Conservation (phyloP, 2,329 filamentous ascomycete species). For the Sporothrix globosa region DNA sequence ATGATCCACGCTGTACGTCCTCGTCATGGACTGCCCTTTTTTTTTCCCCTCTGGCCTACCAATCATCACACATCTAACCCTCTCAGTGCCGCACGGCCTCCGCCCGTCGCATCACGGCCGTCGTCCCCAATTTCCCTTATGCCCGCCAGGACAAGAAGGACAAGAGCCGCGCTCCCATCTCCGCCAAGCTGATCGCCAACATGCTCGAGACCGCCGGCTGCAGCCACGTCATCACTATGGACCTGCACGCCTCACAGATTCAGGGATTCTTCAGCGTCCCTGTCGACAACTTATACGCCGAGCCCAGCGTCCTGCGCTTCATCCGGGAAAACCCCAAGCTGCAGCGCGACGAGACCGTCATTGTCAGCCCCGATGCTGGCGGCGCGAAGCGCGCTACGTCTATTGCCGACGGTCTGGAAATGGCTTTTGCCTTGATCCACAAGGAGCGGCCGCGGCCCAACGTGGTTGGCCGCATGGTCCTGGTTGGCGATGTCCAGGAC, state of each 20-base stretch:
- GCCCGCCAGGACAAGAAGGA: slow-evolving; percentile 93
- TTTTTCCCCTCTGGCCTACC: not conserved
- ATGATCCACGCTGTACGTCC: slow-evolving; percentile 77
- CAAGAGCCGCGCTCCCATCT: slow-evolving; percentile 76
- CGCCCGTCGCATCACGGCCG: slow-evolving; percentile 38
- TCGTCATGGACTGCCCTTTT: not conserved
- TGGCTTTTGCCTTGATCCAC: slow-evolving; percentile 92
- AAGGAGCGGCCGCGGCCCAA: slow-evolving; percentile 86
- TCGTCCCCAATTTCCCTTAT: slow-evolving; percentile 85
- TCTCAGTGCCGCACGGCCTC: slow-evolving; percentile 38
- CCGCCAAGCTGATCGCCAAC: slow-evolving; percentile 92
- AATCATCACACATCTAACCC: not conserved
- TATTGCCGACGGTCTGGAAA: slow-evolving; percentile 88
- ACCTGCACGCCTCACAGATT: slow-evolving; percentile 57
- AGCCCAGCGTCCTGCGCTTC: slow-evolving; percentile 84
- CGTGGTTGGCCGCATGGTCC: slow-evolving; percentile 84
- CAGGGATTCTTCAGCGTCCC: slow-evolving; percentile 85
- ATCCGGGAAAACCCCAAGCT: slow-evolving; percentile 38
- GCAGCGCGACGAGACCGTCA: slow-evolving; percentile 71
- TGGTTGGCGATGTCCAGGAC: slow-evolving; percentile 91
- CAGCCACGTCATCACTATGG: slow-evolving; percentile 82
- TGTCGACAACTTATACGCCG: slow-evolving; percentile 84
- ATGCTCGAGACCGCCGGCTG: slow-evolving; percentile 89
- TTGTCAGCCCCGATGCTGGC: slow-evolving; percentile 92
- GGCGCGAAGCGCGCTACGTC: slow-evolving; percentile 92